phyloP scores from a whole-genome alignment of 768 basidiomycete genomes.

The Pisolithus sp. region DNA sequence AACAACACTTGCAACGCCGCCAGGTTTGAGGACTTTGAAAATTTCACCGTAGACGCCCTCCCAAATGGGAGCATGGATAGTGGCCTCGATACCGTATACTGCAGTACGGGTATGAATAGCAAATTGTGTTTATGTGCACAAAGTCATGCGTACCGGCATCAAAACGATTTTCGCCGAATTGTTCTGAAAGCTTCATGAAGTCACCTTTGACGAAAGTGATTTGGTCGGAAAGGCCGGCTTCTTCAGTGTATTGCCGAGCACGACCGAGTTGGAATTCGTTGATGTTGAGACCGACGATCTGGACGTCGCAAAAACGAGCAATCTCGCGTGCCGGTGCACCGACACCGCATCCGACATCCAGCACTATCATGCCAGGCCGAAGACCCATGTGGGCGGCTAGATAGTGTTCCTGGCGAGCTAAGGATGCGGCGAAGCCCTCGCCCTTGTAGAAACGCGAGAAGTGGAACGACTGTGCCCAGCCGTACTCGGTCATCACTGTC shows the following conservation, averaged over 20 bases:
- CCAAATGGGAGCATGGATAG: slow-evolving; percentile 91
- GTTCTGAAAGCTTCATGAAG: slow-evolving; percentile 90
- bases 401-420: slow-evolving; percentile 95
- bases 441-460: slow-evolving; percentile 97
- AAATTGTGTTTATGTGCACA: not conserved
- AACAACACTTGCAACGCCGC: slow-evolving; percentile 62
- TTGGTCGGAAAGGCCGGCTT: slow-evolving; percentile 67
- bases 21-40: slow-evolving; percentile 89
- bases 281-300: slow-evolving; percentile 88
- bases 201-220: slow-evolving; percentile 87
- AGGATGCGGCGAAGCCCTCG: slow-evolving; percentile 64
- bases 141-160: slow-evolving; percentile 72
- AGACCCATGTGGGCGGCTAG: slow-evolving; percentile 83
- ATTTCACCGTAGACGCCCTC: slow-evolving; percentile 96
- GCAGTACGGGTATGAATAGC: not conserved
- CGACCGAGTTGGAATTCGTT: slow-evolving; percentile 91
- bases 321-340: slow-evolving; percentile 97
- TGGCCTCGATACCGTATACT: slow-evolving; percentile 98
- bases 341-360: slow-evolving; percentile 97
- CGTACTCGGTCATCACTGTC: slow-evolving; percentile 92
- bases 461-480: slow-evolving; percentile 89
- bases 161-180: slow-evolving; percentile 88
- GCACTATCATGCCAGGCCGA: slow-evolving; percentile 87
- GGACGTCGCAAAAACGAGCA: slow-evolving; percentile 79
- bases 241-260: slow-evolving; percentile 74